Evolutionary conservation across 1,139 yeast species (phyloP).

Genomic region (Pichia sp.): DNA sequence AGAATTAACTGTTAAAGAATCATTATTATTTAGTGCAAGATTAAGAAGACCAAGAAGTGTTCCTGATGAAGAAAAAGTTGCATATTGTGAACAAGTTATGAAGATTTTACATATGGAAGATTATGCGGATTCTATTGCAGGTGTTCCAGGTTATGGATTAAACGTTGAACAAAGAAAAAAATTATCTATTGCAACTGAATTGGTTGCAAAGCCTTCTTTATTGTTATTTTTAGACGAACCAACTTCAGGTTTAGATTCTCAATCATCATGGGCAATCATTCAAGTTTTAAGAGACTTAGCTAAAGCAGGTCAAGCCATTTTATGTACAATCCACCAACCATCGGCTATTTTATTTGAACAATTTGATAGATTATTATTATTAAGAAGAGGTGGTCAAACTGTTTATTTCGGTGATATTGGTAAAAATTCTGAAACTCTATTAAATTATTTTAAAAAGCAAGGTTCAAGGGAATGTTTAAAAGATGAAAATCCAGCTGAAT

Average conservation of each 20-base stretch:
- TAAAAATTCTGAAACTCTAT: conserved; percentile 37
- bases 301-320: conserved; percentile 42
- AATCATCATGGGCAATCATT: conserved; percentile 45
- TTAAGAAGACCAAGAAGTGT: conserved; percentile 41
- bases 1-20: conserved; percentile 45
- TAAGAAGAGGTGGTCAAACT: conserved; percentile 46
- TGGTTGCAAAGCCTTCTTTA: conserved; percentile 44
- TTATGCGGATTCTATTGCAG: conserved; percentile 51
- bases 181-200: conserved; percentile 45
- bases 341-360: conserved; percentile 46
- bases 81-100: conserved; percentile 44
- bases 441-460: conserved; percentile 44
- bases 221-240: conserved; percentile 45
- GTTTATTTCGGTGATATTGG: conserved; percentile 57
- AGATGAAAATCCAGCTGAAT: conserved; percentile 48
- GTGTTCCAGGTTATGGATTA: conserved; percentile 44
- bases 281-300: conserved; percentile 38
- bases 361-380: conserved; percentile 38
- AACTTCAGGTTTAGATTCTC: conserved; percentile 48
- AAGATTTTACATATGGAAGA: conserved; percentile 41
- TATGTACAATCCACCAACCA: conserved; percentile 54
- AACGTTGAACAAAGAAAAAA: conserved; percentile 40
- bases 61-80: conserved; percentile 39
- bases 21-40: conserved; percentile 45
- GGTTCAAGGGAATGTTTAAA: conserved; percentile 45